Evolutionary conservation across 768 basidiomycete species (phyloP).

Genomic region (Xerocomellus chrysenteron): DNA sequence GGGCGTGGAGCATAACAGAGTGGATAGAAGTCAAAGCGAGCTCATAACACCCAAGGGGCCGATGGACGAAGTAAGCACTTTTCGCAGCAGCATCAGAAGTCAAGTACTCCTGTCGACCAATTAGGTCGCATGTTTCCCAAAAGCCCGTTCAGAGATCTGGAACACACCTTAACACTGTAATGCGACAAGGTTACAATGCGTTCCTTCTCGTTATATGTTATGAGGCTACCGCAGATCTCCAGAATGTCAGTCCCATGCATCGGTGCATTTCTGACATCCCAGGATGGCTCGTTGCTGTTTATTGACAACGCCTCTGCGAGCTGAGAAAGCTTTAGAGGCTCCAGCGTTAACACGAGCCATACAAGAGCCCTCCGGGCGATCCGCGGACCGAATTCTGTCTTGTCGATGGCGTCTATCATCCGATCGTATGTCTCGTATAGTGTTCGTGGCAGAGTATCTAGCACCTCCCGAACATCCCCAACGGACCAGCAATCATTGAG

Average conservation of each 20-base stretch:
- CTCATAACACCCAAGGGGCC: neutral
- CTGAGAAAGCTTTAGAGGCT: too few relatives aligned
- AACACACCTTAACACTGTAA: too few relatives aligned
- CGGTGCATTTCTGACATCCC: too few relatives aligned
- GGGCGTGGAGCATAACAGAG: neutral
- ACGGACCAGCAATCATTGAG: neutral
- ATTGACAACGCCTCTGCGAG: too few relatives aligned
- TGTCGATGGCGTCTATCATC: neutral
- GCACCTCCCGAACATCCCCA: neutral
- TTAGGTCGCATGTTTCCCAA: neutral
- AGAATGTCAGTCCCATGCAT: too few relatives aligned
- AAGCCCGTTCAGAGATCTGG: neutral
- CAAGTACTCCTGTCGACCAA: neutral
- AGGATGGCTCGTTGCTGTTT: too few relatives aligned
- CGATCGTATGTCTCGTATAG: slow-evolving; percentile 7
- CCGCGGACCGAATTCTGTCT: neutral
- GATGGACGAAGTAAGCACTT: neutral
- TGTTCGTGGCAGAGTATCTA: neutral
- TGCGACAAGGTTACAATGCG: too few relatives aligned
- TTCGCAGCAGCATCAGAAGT: neutral
- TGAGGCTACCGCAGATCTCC: too few relatives aligned
- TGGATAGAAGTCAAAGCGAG: neutral
- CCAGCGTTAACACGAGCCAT: too few relatives aligned
- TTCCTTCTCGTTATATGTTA: too few relatives aligned
- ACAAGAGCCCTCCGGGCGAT: too few relatives aligned